These are phyloP conservation scores for Myochromella boudieri DNA, from an alignment of 768 basidiomycete genomes.

Conservation along the genomic window DNA sequence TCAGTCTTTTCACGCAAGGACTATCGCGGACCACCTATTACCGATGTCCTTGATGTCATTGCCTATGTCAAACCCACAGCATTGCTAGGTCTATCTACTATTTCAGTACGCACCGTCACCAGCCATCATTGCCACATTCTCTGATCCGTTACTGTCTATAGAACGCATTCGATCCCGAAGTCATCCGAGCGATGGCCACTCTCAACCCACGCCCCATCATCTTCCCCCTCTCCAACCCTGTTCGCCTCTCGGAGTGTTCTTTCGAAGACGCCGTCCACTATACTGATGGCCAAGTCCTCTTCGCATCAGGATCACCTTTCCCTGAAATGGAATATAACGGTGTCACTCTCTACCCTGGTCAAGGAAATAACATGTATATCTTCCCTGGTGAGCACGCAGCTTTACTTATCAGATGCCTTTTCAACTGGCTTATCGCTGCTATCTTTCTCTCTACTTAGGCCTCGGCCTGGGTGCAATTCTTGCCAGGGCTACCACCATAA, in stretches of 20 bases:
- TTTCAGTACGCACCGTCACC: conserved; percentile 42
- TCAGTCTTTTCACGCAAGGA: conserved; percentile 82
- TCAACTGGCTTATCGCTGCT: no score
- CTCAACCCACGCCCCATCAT: conserved; percentile 85
- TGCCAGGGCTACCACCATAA: conserved; percentile 64
- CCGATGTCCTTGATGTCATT: conserved; percentile 73
- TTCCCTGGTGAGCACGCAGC: conserved; percentile 51
- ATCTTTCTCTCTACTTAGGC: conserved; percentile 41
- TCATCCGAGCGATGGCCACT: conserved; percentile 74
- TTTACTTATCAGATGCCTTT: background rate
- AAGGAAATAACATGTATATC: conserved; percentile 95
- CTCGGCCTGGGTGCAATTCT: conserved; percentile 82
- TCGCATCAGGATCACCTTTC: conserved; percentile 90
- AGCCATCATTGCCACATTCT: background rate
- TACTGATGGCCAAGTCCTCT: conserved; percentile 76
- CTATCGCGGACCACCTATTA: conserved; percentile 75
- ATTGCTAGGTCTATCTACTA: conserved; percentile 87
- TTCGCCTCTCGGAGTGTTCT: conserved; percentile 77
- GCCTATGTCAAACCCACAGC: conserved; percentile 85
- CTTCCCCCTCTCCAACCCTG: conserved; percentile 91
- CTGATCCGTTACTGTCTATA: conserved; percentile 17
- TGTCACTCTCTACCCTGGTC: conserved; percentile 68
- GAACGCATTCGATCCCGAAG: conserved; percentile 74
- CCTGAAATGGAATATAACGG: conserved; percentile 57
- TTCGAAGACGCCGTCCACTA: conserved; percentile 73